Evolutionary conservation across 164 flowering plant species (phyloP), one percentile per base, ranked within the genome.

Genomic region (Annona cherimola): DNA sequence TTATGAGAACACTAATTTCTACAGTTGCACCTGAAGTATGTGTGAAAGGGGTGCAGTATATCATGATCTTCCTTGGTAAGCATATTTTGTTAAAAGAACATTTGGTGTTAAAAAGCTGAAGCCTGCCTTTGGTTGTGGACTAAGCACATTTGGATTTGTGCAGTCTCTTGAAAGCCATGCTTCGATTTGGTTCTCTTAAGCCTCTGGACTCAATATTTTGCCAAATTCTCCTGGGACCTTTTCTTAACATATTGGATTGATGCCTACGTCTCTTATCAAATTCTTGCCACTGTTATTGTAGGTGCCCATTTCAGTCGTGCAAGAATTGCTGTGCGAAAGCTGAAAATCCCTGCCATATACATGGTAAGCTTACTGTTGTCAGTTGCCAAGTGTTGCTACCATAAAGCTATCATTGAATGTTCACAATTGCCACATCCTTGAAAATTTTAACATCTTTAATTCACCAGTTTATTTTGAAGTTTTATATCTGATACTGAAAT

Each of bases 271-370:
- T n/a, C 42, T 41, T 4, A 66, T 61, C 35, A 26, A 26, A 26
- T 26, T 26, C 1, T 26, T 26, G 35, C 1, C 35, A 26, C 35
- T 71, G 20, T 57, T 7, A 45, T 3, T 83, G 83, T 84, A 95
- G 98, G 86, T 93, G 98, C 68, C 99, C 98, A 1, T 95, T 77
- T 68, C 87, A 87, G 70, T 88, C 92, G 60, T 95, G 99, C 86
- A 95, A 95, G 86, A 89, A 88, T 80, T 95, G 99, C 83, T 95
- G 99, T 81, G 81, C 96, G 63, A 91, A 84, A 86, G 96, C 96
- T 67, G 90, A 93, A 82, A 95, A 95, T 76, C 97, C 96, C 7
- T 93, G 99, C 72, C 88, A 82, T 62, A 91, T 95, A 78, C 99
- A 95, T 67, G 99, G 99, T 93, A 87, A 67, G 86, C 42, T 3